Conservation (phyloP, 2,329 filamentous ascomycete genomes). For the Sclerotinia subarctica region DNA sequence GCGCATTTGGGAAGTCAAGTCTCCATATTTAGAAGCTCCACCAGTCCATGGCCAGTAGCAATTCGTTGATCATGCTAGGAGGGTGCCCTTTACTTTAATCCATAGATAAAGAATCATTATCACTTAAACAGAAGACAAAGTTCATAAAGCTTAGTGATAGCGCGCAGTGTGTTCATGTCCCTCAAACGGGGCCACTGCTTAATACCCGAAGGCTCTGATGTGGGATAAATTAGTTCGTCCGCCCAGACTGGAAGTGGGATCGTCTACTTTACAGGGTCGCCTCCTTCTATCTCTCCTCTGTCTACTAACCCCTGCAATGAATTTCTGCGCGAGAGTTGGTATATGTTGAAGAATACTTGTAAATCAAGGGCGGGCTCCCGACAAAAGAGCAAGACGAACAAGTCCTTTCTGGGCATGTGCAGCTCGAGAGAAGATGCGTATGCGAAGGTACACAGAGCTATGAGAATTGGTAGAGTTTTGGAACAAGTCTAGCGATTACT, state of each 20-base stretch:
- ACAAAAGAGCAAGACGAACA: not conserved
- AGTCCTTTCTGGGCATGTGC: not conserved
- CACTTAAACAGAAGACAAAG: not conserved
- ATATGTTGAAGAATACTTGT: too few species aligned
- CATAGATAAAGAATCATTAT: not conserved
- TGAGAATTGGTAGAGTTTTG: not conserved
- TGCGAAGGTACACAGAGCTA: not conserved
- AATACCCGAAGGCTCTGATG: not conserved
- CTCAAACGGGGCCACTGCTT: not conserved
- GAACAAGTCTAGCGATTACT: not conserved
- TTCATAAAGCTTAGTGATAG: not conserved
- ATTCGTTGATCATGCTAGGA: not conserved
- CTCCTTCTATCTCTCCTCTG: not conserved
- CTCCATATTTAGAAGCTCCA: not conserved
- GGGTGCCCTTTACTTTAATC: not conserved
- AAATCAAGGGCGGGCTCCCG: not conserved
- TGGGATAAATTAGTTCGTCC: not conserved
- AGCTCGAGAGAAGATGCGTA: too few species aligned
- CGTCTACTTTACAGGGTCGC: not conserved
- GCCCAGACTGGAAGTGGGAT: not conserved
- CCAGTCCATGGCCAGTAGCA: not conserved
- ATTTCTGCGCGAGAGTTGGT: too few species aligned
- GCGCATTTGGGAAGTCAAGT: not conserved
- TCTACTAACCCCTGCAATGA: too few species aligned
- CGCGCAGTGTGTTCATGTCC: not conserved